phyloP scores from a whole-genome alignment of 306 rosid species.

The Quillaja saponaria region DNA sequence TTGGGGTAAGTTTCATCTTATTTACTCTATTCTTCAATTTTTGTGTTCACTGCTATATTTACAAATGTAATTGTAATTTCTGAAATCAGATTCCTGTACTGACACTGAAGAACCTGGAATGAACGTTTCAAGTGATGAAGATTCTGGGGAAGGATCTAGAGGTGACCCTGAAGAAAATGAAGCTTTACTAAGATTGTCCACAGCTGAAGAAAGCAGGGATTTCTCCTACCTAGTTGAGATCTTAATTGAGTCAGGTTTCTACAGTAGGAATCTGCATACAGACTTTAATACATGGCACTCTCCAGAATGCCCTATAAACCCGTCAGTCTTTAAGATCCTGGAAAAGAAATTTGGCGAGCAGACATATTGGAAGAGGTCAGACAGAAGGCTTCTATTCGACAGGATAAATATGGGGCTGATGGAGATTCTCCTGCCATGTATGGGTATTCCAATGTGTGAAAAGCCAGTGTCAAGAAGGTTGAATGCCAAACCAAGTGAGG shows the following conservation, averaged over 20 bases:
- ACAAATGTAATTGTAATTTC: slow-evolving; percentile 30
- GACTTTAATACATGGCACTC: slow-evolving; percentile 49
- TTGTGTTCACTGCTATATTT: slow-evolving; percentile 22
- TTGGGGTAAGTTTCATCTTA: neutral
- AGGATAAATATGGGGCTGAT: slow-evolving; percentile 57
- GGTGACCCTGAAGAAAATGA: slow-evolving; percentile 34
- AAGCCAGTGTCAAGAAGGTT: slow-evolving; percentile 57
- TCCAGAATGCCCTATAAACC: slow-evolving; percentile 63
- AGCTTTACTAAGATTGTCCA: slow-evolving; percentile 35
- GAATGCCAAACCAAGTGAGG: slow-evolving; percentile 34
- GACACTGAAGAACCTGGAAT: slow-evolving; percentile 59
- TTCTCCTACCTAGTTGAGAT: slow-evolving; percentile 79
- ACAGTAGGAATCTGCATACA: slow-evolving; percentile 34
- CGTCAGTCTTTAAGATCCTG: slow-evolving; percentile 52
- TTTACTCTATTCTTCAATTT: slow-evolving; percentile 27
- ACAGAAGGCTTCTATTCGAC: slow-evolving; percentile 79
- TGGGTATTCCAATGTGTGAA: slow-evolving; percentile 54
- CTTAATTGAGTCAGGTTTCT: slow-evolving; percentile 55
- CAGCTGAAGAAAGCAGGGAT: slow-evolving; percentile 63
- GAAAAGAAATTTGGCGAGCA: slow-evolving; percentile 86
- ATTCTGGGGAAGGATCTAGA: slow-evolving; percentile 40
- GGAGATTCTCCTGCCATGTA: slow-evolving; percentile 54
- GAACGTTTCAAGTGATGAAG: slow-evolving; percentile 82
- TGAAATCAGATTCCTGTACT: slow-evolving; percentile 52
- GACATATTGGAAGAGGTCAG: slow-evolving; percentile 68